phyloP scores from a whole-genome alignment of 163 green algal species.

The Chloromonas sp. region DNA sequence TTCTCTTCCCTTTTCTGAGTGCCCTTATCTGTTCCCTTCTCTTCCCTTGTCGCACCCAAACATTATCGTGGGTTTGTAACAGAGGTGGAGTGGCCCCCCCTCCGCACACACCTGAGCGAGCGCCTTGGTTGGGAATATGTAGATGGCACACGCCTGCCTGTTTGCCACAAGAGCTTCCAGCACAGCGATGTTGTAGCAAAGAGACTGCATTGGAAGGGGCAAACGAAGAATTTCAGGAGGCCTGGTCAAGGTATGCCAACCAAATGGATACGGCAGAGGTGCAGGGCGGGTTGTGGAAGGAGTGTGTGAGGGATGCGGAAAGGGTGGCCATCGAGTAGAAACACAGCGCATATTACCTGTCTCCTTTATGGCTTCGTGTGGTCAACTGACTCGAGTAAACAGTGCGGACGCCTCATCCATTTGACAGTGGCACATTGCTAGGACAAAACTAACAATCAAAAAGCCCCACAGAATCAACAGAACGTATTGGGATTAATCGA shows the following conservation, averaged over 20 bases:
- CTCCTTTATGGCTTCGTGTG: too few species aligned
- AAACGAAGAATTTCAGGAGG: not conserved
- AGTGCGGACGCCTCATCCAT: too few species aligned
- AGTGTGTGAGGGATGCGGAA: not conserved
- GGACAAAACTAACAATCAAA: too few species aligned
- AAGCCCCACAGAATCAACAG: too few species aligned
- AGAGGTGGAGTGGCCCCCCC: too few species aligned
- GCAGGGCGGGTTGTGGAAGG: not conserved
- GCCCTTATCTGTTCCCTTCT: not conserved
- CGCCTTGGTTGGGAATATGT: slow-evolving; percentile 95
- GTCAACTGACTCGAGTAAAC: too few species aligned
- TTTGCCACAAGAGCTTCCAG: slow-evolving; percentile 58
- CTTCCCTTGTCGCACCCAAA: too few species aligned
- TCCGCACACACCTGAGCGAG: slow-evolving; percentile 56
- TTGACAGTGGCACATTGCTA: too few species aligned
- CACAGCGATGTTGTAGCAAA: slow-evolving; percentile 74
- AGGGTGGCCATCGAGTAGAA: not conserved
- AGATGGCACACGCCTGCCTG: slow-evolving; percentile 61
- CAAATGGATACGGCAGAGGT: too few species aligned
- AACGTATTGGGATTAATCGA: too few species aligned
- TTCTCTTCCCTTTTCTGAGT: not conserved
- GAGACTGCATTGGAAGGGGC: not conserved
- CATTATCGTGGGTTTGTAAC: too few species aligned
- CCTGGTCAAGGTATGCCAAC: not conserved
- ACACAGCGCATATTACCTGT: too few species aligned